These are phyloP conservation scores for Penicillium concentricum DNA, from an alignment of 2,329 filamentous ascomycete genomes.

Conservation along the genomic window DNA sequence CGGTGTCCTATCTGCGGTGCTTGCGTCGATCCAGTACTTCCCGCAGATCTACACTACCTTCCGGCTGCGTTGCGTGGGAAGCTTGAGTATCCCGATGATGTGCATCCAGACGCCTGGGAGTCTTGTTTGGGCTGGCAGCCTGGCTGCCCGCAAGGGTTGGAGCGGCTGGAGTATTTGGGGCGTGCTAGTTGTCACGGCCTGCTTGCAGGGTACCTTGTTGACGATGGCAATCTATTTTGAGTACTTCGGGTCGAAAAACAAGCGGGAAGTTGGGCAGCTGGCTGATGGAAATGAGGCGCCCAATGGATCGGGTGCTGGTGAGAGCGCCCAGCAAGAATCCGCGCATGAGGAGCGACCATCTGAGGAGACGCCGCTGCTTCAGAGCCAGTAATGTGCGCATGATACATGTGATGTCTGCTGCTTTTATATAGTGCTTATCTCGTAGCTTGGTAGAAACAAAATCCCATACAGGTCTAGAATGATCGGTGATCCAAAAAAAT, in stretches of 20 bases:
- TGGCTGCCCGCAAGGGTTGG: slow-evolving; percentile 74
- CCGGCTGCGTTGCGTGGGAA: slow-evolving; percentile 78
- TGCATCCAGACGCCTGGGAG: slow-evolving; percentile 94
- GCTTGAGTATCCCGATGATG: slow-evolving; percentile 96
- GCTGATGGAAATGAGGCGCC: slow-evolving; percentile 19
- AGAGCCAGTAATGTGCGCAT: slow-evolving; percentile 22
- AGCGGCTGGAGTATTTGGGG: slow-evolving; percentile 96
- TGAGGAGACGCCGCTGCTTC: slow-evolving; percentile 38
- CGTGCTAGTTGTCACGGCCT: slow-evolving; percentile 81
- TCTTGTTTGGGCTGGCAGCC: slow-evolving; percentile 81
- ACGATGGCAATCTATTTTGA: slow-evolving; percentile 75
- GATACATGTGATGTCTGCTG: neutral
- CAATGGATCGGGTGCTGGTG: slow-evolving; percentile 12
- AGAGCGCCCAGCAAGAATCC: slow-evolving; percentile 11
- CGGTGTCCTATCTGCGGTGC: slow-evolving; percentile 72
- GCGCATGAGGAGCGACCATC: slow-evolving; percentile 24
- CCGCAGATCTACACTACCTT: slow-evolving; percentile 95
- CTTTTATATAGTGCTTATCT: neutral
- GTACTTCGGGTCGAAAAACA: slow-evolving; percentile 49
- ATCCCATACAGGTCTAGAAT: slow-evolving; percentile 3
- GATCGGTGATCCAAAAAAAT: slow-evolving; percentile 7
- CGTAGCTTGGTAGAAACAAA: neutral
- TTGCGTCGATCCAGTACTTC: slow-evolving; percentile 87
- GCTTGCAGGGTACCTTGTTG: slow-evolving; percentile 78
- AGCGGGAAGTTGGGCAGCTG: slow-evolving; percentile 20